A percentile compares a stretch with the other conserved stretches of the same genome.
Conservation (phyloP, 106 monocot genomes). For the Triglochin maritima region DNA sequence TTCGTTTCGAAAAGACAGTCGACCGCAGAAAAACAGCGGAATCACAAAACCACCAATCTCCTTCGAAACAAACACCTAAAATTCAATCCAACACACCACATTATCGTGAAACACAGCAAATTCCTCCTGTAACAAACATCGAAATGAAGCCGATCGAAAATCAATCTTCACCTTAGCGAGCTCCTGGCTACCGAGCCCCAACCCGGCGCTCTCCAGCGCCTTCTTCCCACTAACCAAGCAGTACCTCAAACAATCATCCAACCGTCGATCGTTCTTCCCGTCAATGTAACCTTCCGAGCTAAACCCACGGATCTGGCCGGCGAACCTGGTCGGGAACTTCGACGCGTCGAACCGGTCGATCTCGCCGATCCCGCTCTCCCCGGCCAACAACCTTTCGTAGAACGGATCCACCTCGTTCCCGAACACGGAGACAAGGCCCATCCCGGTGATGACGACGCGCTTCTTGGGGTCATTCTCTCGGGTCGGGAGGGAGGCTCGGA, state of each 20-base stretch:
- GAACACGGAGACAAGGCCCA: slow-evolving; percentile 90
- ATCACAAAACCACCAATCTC: no score
- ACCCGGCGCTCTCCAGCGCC: slow-evolving; percentile 63
- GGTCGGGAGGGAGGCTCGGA: slow-evolving; percentile 19
- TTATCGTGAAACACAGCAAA: no score
- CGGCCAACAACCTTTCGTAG: slow-evolving; percentile 69
- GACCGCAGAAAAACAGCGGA: no score
- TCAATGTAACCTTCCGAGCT: slow-evolving; percentile 83
- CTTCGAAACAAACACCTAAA: no score
- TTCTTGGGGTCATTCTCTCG: slow-evolving; percentile 92
- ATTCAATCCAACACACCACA: no score
- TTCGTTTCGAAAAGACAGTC: no score
- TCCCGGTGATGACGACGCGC: slow-evolving; percentile 88
- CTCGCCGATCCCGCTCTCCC: slow-evolving; percentile 71
- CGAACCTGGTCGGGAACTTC: slow-evolving; percentile 79
- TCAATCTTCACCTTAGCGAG: slow-evolving; percentile 26
- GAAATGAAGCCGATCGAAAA: no score
- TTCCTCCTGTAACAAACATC: no score
- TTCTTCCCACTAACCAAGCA: slow-evolving; percentile 89
- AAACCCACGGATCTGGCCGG: slow-evolving; percentile 81
- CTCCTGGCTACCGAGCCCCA: slow-evolving; percentile 25
- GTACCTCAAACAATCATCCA: slow-evolving; percentile 73
- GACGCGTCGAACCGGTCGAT: slow-evolving; percentile 93
- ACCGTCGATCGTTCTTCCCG: slow-evolving; percentile 72
- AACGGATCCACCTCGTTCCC: slow-evolving; percentile 87